phyloP scores from a whole-genome alignment of 2,329 filamentous ascomycete species.

The Trichoderma simmonsii region DNA sequence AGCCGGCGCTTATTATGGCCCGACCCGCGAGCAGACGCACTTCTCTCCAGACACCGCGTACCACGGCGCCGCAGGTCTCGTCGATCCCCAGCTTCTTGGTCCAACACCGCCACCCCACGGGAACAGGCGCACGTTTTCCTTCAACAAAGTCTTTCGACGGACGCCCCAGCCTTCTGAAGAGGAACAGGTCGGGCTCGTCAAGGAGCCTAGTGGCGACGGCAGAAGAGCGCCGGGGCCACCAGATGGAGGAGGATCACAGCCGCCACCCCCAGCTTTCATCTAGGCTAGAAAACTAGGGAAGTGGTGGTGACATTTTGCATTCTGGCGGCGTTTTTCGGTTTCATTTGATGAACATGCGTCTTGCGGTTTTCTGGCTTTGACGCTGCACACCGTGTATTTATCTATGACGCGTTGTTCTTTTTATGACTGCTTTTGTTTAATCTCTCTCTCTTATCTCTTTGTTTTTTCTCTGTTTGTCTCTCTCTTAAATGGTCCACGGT shows the following conservation, averaged over 20 bases:
- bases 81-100: conserved; percentile 35
- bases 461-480: background rate
- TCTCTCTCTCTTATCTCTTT: background rate
- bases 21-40: conserved; percentile 46
- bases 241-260: background rate
- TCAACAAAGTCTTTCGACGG: conserved; percentile 73
- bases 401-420: background rate
- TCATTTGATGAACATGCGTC: background rate
- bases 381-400: background rate
- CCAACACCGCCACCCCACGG: conserved; percentile 60
- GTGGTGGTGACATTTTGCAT: conserved; percentile 1
- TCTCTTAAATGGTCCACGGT: background rate
- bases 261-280: background rate
- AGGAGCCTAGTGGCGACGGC: conserved; percentile 42
- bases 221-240: background rate
- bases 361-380: background rate
- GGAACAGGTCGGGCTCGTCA: conserved; percentile 78
- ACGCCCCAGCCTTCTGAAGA: conserved; percentile 66
- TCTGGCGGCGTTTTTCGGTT: conserved; percentile 5
- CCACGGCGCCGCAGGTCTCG: conserved; percentile 40
- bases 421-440: background rate
- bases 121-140: conserved; percentile 81
- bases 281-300: background rate
- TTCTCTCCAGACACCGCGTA: conserved; percentile 46
- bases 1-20: conserved; percentile 38